Evolutionary conservation across 1,139 yeast species (phyloP).

Genomic region (Sugiyamaella xylanicola): DNA sequence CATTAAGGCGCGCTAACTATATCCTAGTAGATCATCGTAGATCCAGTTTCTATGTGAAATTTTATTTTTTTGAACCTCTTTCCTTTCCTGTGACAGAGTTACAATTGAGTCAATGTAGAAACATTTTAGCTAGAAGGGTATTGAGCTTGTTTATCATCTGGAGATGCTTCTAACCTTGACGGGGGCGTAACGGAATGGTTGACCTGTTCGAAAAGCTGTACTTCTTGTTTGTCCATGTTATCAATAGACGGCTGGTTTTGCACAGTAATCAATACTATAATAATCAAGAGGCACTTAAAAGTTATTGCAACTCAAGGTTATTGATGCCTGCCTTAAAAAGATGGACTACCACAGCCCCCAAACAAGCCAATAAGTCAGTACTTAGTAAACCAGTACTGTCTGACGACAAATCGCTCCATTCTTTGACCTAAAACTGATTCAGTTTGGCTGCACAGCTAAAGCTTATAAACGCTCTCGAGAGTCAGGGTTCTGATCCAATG

Average conservation of each 20-base stretch:
- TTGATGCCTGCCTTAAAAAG: neutral
- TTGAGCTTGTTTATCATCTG: neutral
- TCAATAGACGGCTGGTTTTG: too few relatives aligned
- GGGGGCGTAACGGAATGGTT: neutral
- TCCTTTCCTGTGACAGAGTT: neutral
- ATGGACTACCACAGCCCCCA: too few relatives aligned
- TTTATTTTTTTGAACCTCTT: neutral
- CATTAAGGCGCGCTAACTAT: constrained; percentile 11
- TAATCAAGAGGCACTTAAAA: too few relatives aligned
- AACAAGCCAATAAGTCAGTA: neutral
- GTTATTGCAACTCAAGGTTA: too few relatives aligned
- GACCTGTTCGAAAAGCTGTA: neutral
- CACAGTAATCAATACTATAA: too few relatives aligned
- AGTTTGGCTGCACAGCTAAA: neutral
- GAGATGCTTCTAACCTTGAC: constrained; percentile 1
- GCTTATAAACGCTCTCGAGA: neutral
- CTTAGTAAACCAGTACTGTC: neutral
- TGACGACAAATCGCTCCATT: neutral
- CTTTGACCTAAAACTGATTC: neutral
- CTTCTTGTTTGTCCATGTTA: too few relatives aligned
- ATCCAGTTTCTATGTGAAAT: neutral
- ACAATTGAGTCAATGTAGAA: neutral
- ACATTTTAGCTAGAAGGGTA: neutral
- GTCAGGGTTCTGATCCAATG: neutral
- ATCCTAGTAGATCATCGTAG: neutral